These are phyloP conservation scores for Curvularia verruculosa DNA, from an alignment of 2,329 filamentous ascomycete species.

Conservation along the genomic window DNA sequence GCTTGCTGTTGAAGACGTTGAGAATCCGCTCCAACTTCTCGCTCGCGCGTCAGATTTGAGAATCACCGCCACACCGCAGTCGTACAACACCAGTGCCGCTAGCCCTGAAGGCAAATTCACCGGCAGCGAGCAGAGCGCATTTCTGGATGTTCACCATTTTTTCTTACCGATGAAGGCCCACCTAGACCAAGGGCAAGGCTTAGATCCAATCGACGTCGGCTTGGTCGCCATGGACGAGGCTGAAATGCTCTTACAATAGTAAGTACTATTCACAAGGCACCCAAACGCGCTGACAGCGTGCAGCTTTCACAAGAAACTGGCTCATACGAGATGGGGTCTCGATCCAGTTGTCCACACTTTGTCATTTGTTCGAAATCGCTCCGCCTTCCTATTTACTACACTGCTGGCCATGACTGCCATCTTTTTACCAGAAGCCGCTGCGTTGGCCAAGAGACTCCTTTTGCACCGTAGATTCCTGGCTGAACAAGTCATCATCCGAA, in stretches of 20 bases:
- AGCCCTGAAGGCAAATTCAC: constrained; percentile 38
- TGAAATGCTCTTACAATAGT: constrained; percentile 69
- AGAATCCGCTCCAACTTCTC: constrained; percentile 75
- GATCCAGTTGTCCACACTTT: constrained; percentile 70
- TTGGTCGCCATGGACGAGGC: constrained; percentile 71
- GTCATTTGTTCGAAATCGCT: constrained; percentile 69
- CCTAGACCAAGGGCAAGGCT: constrained; percentile 66
- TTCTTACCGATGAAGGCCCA: constrained; percentile 69
- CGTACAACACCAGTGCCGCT: constrained; percentile 30
- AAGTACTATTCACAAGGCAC: constrained; percentile 37
- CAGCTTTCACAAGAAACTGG: constrained; percentile 72
- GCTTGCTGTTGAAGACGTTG: constrained; percentile 71
- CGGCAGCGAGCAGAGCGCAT: constrained; percentile 47
- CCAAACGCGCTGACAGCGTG: neutral
- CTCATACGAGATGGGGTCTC: constrained; percentile 76
- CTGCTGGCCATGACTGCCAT: constrained; percentile 71
- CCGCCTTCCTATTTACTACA: constrained; percentile 74
- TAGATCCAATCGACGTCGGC: constrained; percentile 73
- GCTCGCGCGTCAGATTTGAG: constrained; percentile 74
- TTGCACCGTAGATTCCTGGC: constrained; percentile 69
- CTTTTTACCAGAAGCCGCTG: constrained; percentile 68
- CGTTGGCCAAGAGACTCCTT: constrained; percentile 69
- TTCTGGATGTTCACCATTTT: constrained; percentile 65
- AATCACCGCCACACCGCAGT: constrained; percentile 55
- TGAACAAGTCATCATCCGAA: constrained; percentile 64